Evolutionary conservation across 495 filamentous ascomycete genomes (phyloP), one percentile per base, ranked within the genome.

Genomic region (Massariosphaeria phaeospora): DNA sequence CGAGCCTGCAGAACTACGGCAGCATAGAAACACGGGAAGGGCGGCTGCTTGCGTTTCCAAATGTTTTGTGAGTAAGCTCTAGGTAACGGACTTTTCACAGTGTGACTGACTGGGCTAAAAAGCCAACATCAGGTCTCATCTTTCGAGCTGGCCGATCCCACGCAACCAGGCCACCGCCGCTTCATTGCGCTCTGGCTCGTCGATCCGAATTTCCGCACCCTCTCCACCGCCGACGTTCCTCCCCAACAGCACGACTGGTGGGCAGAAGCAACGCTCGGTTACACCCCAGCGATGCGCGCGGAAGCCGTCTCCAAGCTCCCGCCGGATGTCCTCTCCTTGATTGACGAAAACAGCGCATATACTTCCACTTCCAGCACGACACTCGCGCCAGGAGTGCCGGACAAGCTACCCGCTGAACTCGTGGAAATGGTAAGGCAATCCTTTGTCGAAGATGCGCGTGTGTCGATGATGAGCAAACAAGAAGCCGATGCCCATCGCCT

Each of bases 401-500:
- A 36, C 9, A 47, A 43, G 11, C 44, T 61, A 6, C 57, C 57
- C 0, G 11, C 44, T 3, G 57, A 61, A 44, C 25, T 61, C 21
- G 45, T 55, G 57, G 57, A 55, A 1, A 55, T 61, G 45, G 52
- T 61, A 17, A 31, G 30, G 9, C 9, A 51, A 23, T 41, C 55
- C 20, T 46, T 61, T 24, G 17, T 50, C 23, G 50, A 13, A 1
- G 29, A 51, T 39, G 15, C 13, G 18, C 15, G 46, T 24, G n/a
- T 29, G 8, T 25, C 38, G 29, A 25, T 35, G 15, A 75, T 79
- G 43, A 71, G 63, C 6, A 47, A 69, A 25, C 66, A 76, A 7
- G 71, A 77, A 46, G 77, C 78, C 17, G 69, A 68, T 40, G 48
- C 65, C 25, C 73, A 77, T 34, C 59, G 75, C 17, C 33, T 71